Conservation (phyloP, 108 stramenopile species). For the Fragilariopsis cylindrus region DNA sequence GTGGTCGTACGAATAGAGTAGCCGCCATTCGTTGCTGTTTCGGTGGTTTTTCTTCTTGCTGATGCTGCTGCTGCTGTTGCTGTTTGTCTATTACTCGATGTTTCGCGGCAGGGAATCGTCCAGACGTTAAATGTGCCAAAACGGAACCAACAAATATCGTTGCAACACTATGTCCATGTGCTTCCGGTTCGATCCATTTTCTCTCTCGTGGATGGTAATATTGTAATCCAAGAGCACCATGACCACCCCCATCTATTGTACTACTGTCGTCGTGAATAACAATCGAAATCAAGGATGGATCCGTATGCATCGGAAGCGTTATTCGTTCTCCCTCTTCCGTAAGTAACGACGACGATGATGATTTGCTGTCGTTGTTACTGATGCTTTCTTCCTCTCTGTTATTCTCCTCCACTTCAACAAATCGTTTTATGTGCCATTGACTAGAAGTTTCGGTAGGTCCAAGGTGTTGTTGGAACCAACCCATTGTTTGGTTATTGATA, state of each 20-base stretch:
- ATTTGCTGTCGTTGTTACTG: conserved; percentile 6
- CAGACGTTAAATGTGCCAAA: conserved; percentile 60
- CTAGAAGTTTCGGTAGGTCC: conserved; percentile 61
- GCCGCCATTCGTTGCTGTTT: conserved; percentile 49
- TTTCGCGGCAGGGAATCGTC: conserved; percentile 56
- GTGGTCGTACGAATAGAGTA: conserved; percentile 80
- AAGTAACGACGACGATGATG: conserved; percentile 1
- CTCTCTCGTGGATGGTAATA: conserved; percentile 9
- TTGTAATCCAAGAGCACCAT: conserved; percentile 18
- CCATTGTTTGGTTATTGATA: background rate
- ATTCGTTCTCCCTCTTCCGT: conserved; percentile 31
- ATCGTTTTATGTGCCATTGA: conserved; percentile 88
- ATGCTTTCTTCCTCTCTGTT: background rate
- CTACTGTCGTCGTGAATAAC: conserved; percentile 65
- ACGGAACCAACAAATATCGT: conserved; percentile 77
- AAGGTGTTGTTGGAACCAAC: conserved; percentile 60
- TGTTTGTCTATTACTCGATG: conserved; percentile 59
- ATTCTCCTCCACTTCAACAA: conserved; percentile 28
- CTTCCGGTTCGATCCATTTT: conserved; percentile 55
- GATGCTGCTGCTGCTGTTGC: background rate
- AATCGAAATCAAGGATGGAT: conserved; percentile 83
- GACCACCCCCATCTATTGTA: conserved; percentile 50
- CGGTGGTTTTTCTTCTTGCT: background rate
- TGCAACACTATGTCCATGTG: conserved; percentile 72
- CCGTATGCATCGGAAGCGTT: conserved; percentile 75